Percentiles rank a stretch among this genome's conserved stretches.
phyloP scores from a whole-genome alignment of 148 eudicot genomes.

The Hydrangea macrophylla region DNA sequence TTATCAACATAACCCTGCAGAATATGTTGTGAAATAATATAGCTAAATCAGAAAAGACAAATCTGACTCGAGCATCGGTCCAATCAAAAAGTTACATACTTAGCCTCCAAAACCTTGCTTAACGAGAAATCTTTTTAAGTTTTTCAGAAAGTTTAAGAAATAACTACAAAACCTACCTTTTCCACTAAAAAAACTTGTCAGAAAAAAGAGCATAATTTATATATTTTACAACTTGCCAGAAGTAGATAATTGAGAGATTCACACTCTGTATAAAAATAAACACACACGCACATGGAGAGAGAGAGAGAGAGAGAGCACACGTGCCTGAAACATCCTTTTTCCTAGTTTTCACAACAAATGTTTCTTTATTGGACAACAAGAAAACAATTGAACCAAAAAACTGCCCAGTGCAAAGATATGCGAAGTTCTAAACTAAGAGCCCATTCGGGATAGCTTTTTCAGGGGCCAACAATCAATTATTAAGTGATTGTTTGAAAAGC shows the following conservation, averaged over 20 bases:
- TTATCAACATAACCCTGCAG: conserved; percentile 94
- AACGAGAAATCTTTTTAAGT: not conserved
- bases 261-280: not conserved
- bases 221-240: too few species aligned
- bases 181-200: not conserved
- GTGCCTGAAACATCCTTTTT: not conserved
- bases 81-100: not conserved
- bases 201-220: not conserved
- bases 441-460: too few species aligned
- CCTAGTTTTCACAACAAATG: not conserved
- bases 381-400: not conserved
- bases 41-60: too few species aligned
- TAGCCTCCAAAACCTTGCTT: not conserved
- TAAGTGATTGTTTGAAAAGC: too few species aligned
- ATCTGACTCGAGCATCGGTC: too few species aligned
- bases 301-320: too few species aligned
- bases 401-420: not conserved
- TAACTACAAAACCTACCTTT: not conserved
- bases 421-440: too few species aligned
- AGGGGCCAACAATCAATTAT: too few species aligned
- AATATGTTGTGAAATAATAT: conserved; percentile 4
- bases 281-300: too few species aligned
- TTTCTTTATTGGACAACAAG: not conserved
- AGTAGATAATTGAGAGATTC: too few species aligned
- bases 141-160: not conserved